phyloP scores from a whole-genome alignment of 768 basidiomycete species.

The Pulveroboletus sp. region DNA sequence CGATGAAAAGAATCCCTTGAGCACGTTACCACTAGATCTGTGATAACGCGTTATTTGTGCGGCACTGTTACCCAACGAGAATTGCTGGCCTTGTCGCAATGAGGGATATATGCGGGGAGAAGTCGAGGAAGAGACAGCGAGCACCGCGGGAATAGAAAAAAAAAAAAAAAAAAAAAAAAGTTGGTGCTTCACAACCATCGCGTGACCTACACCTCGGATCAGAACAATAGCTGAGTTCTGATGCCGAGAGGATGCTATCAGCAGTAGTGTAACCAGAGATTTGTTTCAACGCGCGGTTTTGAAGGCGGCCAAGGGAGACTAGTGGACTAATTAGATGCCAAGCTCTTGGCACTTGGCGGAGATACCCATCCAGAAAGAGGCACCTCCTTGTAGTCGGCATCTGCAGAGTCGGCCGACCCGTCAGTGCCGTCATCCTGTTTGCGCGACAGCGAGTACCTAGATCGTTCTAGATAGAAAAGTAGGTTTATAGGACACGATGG shows the following conservation, averaged over 20 bases:
- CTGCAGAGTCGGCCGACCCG: background rate
- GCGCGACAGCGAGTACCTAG: background rate
- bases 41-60: background rate
- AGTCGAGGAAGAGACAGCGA: background rate
- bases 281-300: background rate
- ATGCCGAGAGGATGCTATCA: background rate
- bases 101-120: background rate
- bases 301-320: background rate
- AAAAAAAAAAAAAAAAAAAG: background rate
- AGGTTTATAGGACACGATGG: too few species aligned
- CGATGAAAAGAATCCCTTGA: background rate
- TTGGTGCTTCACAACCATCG: background rate
- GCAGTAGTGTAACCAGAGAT: background rate
- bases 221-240: background rate
- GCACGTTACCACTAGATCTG: background rate
- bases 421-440: background rate
- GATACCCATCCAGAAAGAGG: background rate
- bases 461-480: background rate
- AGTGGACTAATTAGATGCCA: background rate
- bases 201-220: background rate
- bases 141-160: background rate
- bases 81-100: background rate
- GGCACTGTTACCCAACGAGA: too few species aligned
- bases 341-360: background rate
- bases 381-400: background rate